Evolutionary conservation across 2,329 filamentous ascomycete genomes (phyloP), one percentile per base, ranked within the genome.

Genomic region (Delphinella strobiligena): DNA sequence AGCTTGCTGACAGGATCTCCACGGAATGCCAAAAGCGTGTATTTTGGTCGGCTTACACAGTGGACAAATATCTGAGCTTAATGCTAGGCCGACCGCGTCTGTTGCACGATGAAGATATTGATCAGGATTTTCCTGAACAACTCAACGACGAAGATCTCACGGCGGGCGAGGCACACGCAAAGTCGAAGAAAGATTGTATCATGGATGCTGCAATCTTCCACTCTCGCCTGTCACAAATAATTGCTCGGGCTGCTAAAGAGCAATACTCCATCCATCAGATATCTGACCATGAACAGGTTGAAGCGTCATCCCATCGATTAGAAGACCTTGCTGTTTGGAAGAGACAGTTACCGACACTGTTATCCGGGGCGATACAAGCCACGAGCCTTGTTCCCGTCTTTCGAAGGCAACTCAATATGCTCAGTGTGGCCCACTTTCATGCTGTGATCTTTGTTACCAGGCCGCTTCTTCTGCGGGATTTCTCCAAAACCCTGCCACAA

Each of bases 71-170:
- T 41, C 59, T 80, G 1, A 72, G 73, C 17, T 71, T 77, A 12
- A 72, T 78, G 16, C 68, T 79, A 19, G 76, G 76, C 0, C 62
- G 76, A 5, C 76, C 76, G 1, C 56, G 72, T 5, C 64, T 75
- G 12, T 71, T 78, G 18, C 74, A 75, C 35, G 75, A 80, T 32
- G 71, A 78, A 30, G 74, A 80, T 36, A 74, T 78, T 34, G 75
- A 80, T 37, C 75, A 79, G 43, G 66, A 69, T 2, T 62, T 74
- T n/a, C 75, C 75, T 0, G 64, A 66, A 12, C 48, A 60, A 1
- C 61, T 75, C 31, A 72, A 75, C 39, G 74, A 79, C 43, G 68
- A 75, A 29, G 67, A 75, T 19, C 67, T 79, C 56, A 63, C 68
- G 1, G 48, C 62, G 7, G 50, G 62, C 22, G 36, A 4, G 45